phyloP scores from a whole-genome alignment of 2,329 filamentous ascomycete species.

The Trichoderma polysporum region DNA sequence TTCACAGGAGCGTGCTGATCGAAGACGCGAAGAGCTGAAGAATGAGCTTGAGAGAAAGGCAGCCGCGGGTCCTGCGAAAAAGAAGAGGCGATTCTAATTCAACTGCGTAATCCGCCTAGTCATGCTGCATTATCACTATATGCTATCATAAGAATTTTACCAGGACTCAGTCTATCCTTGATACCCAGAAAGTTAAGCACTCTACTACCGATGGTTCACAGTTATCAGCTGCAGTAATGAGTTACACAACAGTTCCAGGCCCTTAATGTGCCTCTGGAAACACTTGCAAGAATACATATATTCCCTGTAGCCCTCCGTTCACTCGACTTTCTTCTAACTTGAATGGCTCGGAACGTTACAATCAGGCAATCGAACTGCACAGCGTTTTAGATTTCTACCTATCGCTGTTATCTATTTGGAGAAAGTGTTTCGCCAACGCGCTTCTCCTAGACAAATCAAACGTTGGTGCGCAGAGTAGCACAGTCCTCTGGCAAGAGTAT shows the following conservation, averaged over 20 bases:
- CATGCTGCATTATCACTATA: background rate
- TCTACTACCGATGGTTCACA: background rate
- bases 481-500: background rate
- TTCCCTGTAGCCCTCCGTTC: background rate
- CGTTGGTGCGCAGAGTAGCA: background rate
- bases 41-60: constrained; percentile 51
- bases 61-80: constrained; percentile 51
- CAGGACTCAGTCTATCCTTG: background rate
- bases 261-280: background rate
- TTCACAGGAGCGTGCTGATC: constrained; percentile 48
- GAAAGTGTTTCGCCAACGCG: background rate
- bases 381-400: background rate
- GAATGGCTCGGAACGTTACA: background rate
- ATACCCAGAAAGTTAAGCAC: background rate
- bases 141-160: background rate
- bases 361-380: background rate
- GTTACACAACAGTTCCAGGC: background rate
- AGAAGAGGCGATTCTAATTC: constrained; percentile 54
- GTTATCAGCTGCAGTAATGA: background rate
- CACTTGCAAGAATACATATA: background rate
- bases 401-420: background rate
- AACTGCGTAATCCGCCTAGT: background rate
- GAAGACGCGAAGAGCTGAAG: constrained; percentile 52
- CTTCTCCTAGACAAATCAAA: background rate
- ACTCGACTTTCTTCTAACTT: background rate